Base-by-base conservation (phyloP, 2,329 filamentous ascomycete species). In the Exophiala oligosperma region DNA sequence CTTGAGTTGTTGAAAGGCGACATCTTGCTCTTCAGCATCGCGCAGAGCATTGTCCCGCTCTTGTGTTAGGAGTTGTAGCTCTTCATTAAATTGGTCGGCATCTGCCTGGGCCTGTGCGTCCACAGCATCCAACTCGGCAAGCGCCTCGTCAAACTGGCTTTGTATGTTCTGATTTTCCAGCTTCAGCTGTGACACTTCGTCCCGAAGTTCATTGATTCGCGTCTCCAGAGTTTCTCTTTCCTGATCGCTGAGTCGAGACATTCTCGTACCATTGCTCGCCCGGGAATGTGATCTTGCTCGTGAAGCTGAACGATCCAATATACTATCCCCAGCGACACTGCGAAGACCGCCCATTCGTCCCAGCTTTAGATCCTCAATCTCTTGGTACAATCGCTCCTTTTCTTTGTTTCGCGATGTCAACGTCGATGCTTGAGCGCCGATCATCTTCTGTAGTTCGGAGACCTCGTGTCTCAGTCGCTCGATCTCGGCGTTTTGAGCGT, bases 401-500 rank as follows among this genome's bases (percentile, higher is more conserved):
- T 99, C 94, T 26, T 92, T 89, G 69, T 97, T 97, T 24, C 94
- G 84, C 37, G 94, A 97, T 1, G 93, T 97, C 35, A 99, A 82
- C 91, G 99, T 97, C 0, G 92, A 97, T 0, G 92, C 96, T 72
- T 99, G 94, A 2, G 94, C 94, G 61, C 92, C 91, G 29, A 97
- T 90, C 73, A 97, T 92, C 54, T 92, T 89, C 53, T 93, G 86
- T 32, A 99, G 76, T 71, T 97, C 93, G 2, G 91, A 91, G 68
- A 97, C 97, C 69, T 97, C 93, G 70, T 93, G 91, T 52, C 90
- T 88, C 28, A 97, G 77, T 66, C 95, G 88, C 62, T 91, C 88
- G 56, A 91, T 76, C 60, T 96, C 91, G 62, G 81, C 86, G 66
- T 82, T 87, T 47, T 83, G 75, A 32, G 79, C 79, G 41, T 79